phyloP scores from a whole-genome alignment of 257 asterid species.

The Echites panduratus region DNA sequence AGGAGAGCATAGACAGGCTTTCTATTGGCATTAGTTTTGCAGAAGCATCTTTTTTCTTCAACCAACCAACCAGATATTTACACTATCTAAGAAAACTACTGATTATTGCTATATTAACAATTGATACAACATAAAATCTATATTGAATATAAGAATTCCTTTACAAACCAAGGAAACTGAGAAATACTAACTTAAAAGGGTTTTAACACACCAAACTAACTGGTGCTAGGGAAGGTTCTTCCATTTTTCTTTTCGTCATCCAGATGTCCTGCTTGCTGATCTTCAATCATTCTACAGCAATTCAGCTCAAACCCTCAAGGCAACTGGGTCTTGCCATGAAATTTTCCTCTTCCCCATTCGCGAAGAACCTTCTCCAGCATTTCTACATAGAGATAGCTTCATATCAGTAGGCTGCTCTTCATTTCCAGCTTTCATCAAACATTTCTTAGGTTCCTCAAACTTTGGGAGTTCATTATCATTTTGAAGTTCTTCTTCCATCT shows the following conservation, averaged over 20 bases:
- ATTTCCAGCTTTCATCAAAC: constrained; percentile 38
- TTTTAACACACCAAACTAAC: neutral
- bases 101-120: constrained; percentile 6
- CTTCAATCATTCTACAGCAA: neutral
- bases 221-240: neutral
- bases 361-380: constrained; percentile 63
- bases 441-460: constrained; percentile 44
- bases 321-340: constrained; percentile 93
- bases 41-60: neutral
- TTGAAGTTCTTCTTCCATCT: constrained; percentile 63
- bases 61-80: neutral
- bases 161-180: neutral
- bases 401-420: constrained; percentile 59
- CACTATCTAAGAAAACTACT: neutral
- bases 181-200: neutral
- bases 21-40: neutral
- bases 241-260: neutral
- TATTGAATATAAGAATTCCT: constrained; percentile 5
- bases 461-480: constrained; percentile 26
- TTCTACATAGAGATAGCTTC: constrained; percentile 63
- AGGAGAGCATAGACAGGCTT: neutral
- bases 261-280: neutral
- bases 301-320: constrained; percentile 60
- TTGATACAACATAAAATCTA: constrained; percentile 1
- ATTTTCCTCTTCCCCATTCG: constrained; percentile 71